Evolutionary conservation across 306 rosid genomes (phyloP), one percentile per base, ranked within the genome.

Genomic region (Adenanthera pavonina): DNA sequence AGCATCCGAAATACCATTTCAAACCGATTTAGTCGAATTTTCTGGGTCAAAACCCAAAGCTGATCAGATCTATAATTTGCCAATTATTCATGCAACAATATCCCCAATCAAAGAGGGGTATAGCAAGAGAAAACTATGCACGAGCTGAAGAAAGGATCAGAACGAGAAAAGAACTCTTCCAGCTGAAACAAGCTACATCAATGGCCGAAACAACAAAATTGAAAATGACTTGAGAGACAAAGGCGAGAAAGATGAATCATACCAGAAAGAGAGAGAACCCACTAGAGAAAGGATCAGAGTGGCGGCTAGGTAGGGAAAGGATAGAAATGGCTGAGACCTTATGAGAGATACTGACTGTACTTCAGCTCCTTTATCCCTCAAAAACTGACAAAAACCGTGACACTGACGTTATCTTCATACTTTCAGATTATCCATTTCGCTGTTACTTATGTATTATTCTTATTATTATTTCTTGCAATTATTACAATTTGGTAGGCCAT

Each of bases 311-410:
- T 19, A 1, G 13, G 12, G 56, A 69, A 12, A 12, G 36, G 51
- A 46, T 11, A 15, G 74, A 69, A 68, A 46, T 46, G 74, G 38
- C 8, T 2, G 74, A 46, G 74, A 44, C 56, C 74, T 56, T 69
- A 69, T 25, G 19, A 46, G 6, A 43, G 40, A 20, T 5, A 6
- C 38, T 44, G 19, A 12, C n/a, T 46, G 4, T 3, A 40, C 34
- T 67, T 16, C 33, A 8, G 51, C 40, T 16, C 0, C 12, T 41
- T 41, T 41, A 9, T 17, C 52, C 5, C 56, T 6, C n/a, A 0
- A 20, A n/a, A 43, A 8, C 74, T 10, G 74, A 69, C 74, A 69
- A 69, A 69, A 69, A 60, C n/a, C 38, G 40, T 69, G 74, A 69
- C n/a, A 12, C 38, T 46, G 56, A 48, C n/a, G 33, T 40, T 44